These are phyloP conservation scores for Claviceps humidiphila DNA, from an alignment of 2,329 filamentous ascomycete genomes.

Conservation along the genomic window DNA sequence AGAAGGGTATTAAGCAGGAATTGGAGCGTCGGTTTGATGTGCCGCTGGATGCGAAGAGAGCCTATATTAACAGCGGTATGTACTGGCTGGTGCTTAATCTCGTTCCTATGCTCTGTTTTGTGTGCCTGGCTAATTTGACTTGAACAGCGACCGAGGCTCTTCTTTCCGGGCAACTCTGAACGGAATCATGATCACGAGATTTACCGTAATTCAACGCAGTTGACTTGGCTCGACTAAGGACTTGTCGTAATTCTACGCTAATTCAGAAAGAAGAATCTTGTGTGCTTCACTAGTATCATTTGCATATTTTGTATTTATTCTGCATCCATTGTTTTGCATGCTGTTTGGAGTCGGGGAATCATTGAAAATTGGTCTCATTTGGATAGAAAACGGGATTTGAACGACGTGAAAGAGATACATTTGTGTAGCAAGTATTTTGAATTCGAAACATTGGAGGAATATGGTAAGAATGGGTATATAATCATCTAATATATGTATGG, in stretches of 20 bases:
- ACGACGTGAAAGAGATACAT: background rate
- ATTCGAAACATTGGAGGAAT: background rate
- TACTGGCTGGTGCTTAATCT: conserved; percentile 11
- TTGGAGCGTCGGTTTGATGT: conserved; percentile 83
- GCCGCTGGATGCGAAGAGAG: conserved; percentile 71
- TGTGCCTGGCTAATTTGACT: background rate
- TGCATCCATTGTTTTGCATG: background rate
- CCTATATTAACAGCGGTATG: conserved; percentile 89
- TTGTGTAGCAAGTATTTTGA: background rate
- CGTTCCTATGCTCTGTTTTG: conserved; percentile 7
- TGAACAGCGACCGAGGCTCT: conserved; percentile 60
- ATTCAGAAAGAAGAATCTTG: background rate
- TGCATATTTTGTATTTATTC: background rate
- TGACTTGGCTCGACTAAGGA: no score
- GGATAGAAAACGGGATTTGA: background rate
- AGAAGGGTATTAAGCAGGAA: conserved; percentile 94
- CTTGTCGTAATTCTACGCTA: no score
- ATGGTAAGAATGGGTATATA: background rate
- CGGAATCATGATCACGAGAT: background rate
- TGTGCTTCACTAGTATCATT: background rate
- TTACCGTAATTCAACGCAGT: no score
- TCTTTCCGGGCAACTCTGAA: conserved; percentile 60
- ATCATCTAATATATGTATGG: no score
- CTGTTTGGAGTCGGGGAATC: conserved; percentile 1
- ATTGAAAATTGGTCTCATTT: background rate